These are phyloP conservation scores for Chaetomium strumarium DNA, from an alignment of 2,329 filamentous ascomycete genomes.

Conservation along the genomic window DNA sequence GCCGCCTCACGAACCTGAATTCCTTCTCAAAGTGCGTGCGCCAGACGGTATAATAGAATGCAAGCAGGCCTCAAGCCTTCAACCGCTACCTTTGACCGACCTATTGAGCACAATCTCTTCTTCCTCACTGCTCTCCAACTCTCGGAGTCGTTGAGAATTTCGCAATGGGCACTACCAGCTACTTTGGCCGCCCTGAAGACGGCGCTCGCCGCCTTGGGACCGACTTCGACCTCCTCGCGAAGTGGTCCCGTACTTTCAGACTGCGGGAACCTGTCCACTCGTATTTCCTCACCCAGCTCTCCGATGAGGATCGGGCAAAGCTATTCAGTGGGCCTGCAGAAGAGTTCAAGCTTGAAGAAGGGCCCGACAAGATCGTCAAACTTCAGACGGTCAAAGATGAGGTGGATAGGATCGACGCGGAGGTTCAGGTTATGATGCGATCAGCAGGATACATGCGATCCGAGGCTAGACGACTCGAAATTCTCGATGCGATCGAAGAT, in stretches of 20 bases:
- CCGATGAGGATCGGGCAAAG: slow-evolving; percentile 15
- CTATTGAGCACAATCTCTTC: background rate
- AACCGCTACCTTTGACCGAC: too few species aligned
- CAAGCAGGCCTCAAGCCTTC: too few species aligned
- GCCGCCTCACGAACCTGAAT: background rate
- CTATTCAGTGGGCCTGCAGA: slow-evolving; percentile 15
- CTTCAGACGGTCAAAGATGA: slow-evolving; percentile 16
- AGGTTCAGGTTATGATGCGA: slow-evolving; percentile 16
- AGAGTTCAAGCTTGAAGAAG: slow-evolving; percentile 15
- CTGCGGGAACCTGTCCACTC: slow-evolving; percentile 4
- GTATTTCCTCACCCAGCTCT: slow-evolving; percentile 19
- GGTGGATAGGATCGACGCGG: slow-evolving; percentile 15
- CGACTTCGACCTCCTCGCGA: slow-evolving; percentile 19
- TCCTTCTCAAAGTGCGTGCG: background rate
- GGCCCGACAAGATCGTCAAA: slow-evolving; percentile 13
- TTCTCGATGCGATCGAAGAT: slow-evolving; percentile 11
- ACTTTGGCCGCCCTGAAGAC: slow-evolving; percentile 18
- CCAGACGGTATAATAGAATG: too few species aligned
- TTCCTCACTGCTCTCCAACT: background rate
- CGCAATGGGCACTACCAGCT: slow-evolving; percentile 14
- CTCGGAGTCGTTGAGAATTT: slow-evolving; percentile 6
- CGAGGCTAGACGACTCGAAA: slow-evolving; percentile 1
- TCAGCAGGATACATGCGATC: slow-evolving; percentile 15
- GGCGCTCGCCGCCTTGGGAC: slow-evolving; percentile 19
- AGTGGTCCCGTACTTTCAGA: slow-evolving; percentile 16